These are phyloP conservation scores for Mycena vulgaris DNA, from an alignment of 768 basidiomycete species.

Conservation along the genomic window DNA sequence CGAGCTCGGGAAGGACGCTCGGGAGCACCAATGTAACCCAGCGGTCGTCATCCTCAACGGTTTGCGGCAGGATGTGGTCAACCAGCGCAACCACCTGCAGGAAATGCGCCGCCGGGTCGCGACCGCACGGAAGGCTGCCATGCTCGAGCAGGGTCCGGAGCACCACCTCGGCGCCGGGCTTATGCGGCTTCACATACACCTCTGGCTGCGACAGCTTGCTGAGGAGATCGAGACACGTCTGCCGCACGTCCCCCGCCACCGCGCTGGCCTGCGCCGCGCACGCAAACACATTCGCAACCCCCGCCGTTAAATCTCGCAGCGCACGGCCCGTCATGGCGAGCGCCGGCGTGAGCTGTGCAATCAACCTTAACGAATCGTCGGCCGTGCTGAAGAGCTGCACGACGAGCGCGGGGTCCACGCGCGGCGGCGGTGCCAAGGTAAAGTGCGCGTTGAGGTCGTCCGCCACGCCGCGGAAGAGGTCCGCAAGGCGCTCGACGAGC, in stretches of 20 bases:
- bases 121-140: conserved; percentile 52
- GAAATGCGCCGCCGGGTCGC: conserved; percentile 73
- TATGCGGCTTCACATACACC: conserved; percentile 52
- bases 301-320: conserved; percentile 59
- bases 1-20: conserved; percentile 67
- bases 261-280: conserved; percentile 62
- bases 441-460: conserved; percentile 72
- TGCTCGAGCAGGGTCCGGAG: conserved; percentile 72
- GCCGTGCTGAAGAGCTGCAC: conserved; percentile 70
- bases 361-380: conserved; percentile 68
- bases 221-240: conserved; percentile 68
- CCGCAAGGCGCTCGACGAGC: conserved; percentile 69
- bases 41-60: conserved; percentile 49
- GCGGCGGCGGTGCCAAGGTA: conserved; percentile 53
- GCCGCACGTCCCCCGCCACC: conserved; percentile 60
- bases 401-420: conserved; percentile 59
- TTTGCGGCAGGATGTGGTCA: conserved; percentile 68
- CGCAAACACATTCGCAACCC: conserved; percentile 69
- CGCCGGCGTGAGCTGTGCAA: conserved; percentile 60
- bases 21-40: conserved; percentile 75
- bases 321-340: conserved; percentile 69
- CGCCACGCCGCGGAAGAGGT: conserved; percentile 63
- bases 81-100: conserved; percentile 71
- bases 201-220: conserved; percentile 55
- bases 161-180: conserved; percentile 64